These are phyloP conservation scores for Cyberlindnera americana DNA, from an alignment of 805 yeast genomes.

Conservation along the genomic window DNA sequence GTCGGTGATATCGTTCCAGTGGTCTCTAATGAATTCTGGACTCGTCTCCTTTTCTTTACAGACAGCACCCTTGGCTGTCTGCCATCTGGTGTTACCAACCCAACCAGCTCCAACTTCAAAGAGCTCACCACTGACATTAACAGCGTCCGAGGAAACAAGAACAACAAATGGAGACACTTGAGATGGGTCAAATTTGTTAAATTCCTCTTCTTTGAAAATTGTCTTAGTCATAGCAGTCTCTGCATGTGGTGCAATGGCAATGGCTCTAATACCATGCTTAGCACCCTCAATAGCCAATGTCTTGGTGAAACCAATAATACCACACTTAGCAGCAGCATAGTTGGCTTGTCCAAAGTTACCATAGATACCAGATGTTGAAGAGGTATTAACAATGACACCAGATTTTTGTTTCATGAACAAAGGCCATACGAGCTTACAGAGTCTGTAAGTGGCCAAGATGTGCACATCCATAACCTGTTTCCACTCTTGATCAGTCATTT, in stretches of 20 bases:
- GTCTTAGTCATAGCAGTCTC: slow-evolving; percentile 96
- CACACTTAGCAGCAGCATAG: slow-evolving; percentile 91
- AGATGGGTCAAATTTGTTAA: slow-evolving; percentile 78
- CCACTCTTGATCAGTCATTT: slow-evolving; percentile 87
- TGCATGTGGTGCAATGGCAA: slow-evolving; percentile 94
- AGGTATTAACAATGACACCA: slow-evolving; percentile 82
- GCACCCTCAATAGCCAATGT: slow-evolving; percentile 91
- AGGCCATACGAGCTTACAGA: slow-evolving; percentile 93
- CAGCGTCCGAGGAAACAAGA: slow-evolving; percentile 68
- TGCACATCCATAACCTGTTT: slow-evolving; percentile 75
- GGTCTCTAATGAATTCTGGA: slow-evolving; percentile 68
- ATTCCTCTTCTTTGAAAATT: slow-evolving; percentile 74
- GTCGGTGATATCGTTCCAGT: slow-evolving; percentile 64
- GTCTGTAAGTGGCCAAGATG: slow-evolving; percentile 72
- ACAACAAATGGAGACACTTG: slow-evolving; percentile 90
- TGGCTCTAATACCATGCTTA: slow-evolving; percentile 67
- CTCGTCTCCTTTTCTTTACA: slow-evolving; percentile 41
- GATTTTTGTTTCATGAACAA: slow-evolving; percentile 69
- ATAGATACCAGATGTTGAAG: slow-evolving; percentile 95
- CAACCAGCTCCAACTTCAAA: slow-evolving; percentile 97
- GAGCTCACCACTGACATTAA: slow-evolving; percentile 68
- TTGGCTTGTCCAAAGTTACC: slow-evolving; percentile 98
- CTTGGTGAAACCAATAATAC: slow-evolving; percentile 77
- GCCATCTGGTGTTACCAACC: slow-evolving; percentile 94
- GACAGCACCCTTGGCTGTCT: slow-evolving; percentile 83